Base-by-base conservation (phyloP, 495 filamentous ascomycete genomes). In the Clohesyomyces aquaticus region DNA sequence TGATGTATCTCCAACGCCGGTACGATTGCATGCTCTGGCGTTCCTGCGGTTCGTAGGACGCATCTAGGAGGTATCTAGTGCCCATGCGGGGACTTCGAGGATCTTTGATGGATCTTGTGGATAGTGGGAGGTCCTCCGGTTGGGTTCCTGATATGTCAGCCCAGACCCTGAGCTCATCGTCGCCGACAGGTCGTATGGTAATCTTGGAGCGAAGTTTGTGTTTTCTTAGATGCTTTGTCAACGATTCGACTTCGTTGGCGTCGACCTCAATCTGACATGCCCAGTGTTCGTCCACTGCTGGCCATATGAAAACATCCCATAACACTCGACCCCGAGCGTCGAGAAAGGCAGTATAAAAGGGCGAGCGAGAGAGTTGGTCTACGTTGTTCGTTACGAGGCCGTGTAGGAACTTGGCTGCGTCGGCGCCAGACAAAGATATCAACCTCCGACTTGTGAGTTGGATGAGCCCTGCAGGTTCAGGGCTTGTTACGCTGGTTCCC, bases 241-340 rank as follows among this genome's bases (percentile, higher is more conserved):
- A 77, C 8, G 53, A 74, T 8, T 82, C 75, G 0, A 83, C 83
- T 63, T 90, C 84, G 21, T 69, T 74, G 29, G 81, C 85, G 74
- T 96, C 92, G 23, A 91, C 87, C 66, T 98, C 94, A 65, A 98
- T 81, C 42, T 96, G 71, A 81, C 88, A 96, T 18, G 77, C 78
- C 10, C 77, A 78, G n/a, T 84, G 81, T 53, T 61, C 65, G 55
- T 55, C 27, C 23, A 9, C 49, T 18, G 14, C 67, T 61, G 11
- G 86, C 78, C 94, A 96, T 27, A 98, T 79, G 77, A 96, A 96
- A 25, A 90, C 89, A 74, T 98, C 94, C 75, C 92, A 84, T 25
- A 97, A 78, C 10, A 97, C 79, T 42, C 91, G 82, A 45, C 94
- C 93, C 65, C 87, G 83, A 19, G 91, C 91, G 66, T 87, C 96